Evolutionary conservation across 2,329 filamentous ascomycete genomes (phyloP).

Genomic region (Ascochyta pisi): DNA sequence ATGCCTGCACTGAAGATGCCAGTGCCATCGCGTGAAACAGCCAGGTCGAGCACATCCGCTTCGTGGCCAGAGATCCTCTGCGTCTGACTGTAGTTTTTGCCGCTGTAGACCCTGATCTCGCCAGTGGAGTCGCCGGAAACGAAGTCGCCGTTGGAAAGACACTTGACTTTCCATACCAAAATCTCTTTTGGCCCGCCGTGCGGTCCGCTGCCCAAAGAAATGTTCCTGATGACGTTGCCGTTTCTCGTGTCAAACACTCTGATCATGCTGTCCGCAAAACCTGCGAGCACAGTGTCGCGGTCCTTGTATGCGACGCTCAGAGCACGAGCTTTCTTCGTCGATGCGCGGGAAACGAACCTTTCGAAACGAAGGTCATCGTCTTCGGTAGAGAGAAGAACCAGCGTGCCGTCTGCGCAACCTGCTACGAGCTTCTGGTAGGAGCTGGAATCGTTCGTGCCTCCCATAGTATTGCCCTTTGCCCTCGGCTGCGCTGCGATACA

Average conservation of each 20-base stretch:
- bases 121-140: constrained; percentile 95
- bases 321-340: constrained; percentile 84
- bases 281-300: constrained; percentile 80
- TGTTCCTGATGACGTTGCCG: constrained; percentile 76
- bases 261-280: constrained; percentile 96
- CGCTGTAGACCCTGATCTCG: constrained; percentile 92
- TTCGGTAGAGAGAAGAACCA: constrained; percentile 85
- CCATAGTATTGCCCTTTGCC: constrained; percentile 45
- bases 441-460: constrained; percentile 30
- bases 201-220: constrained; percentile 84
- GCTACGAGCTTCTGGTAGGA: constrained; percentile 71
- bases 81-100: constrained; percentile 85
- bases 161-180: constrained; percentile 92
- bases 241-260: constrained; percentile 86
- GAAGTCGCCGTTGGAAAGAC: constrained; percentile 84
- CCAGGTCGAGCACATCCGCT: constrained; percentile 89
- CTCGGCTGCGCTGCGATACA: constrained; percentile 87
- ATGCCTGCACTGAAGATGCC: constrained; percentile 89
- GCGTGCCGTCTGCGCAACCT: constrained; percentile 89
- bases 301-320: constrained; percentile 92
- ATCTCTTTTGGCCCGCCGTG: constrained; percentile 80
- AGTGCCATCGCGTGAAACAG: constrained; percentile 78
- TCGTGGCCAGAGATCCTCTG: constrained; percentile 88
- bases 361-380: constrained; percentile 84
- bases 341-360: constrained; percentile 74